Base-by-base conservation (phyloP, 139 green algal genomes). In the Coelastrella sp. region DNA sequence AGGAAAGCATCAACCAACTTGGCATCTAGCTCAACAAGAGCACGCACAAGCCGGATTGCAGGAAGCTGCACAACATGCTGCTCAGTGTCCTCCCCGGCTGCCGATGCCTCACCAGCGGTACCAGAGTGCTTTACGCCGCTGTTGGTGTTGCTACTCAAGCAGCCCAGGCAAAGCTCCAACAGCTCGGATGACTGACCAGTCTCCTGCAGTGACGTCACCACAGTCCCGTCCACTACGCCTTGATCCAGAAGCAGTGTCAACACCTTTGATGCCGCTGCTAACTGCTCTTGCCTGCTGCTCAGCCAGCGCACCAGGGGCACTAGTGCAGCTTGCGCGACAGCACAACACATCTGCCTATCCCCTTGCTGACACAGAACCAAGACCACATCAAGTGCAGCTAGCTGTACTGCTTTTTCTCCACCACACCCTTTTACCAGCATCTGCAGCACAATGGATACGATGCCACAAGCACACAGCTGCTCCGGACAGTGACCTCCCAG, bases 271-370 rank as follows among this genome's bases (percentile, higher is more conserved):
- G 71, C 71, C 25, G 30, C 48, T 45, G 17, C 50, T 25, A 32
- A 11, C 73, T 68, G 73, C 15, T 48, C 73, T 30, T 13, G 34
- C 13, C 30, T 25, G 48, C 50, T 67, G 50, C 50, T 7, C 0
- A 81, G 50, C 48, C 73, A 81, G 0, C 73, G 48, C 73, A 81
- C 73, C 5, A 81, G 50, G 32, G 40, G 48, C 50, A 81, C 48
- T 30, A 81, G 30, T 21, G 73, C 73, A 11, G 73, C 73, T 27
- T 81, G 48, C 13, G 73, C 73, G 6, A 81, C 73, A 21, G 73
- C 73, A 34, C 48, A 30, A 50, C 73, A 68, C 32, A 81, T 21
- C 32, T 66, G 50, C 19, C 73, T 8, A 17, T 81, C 73, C 1
- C 32, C 50, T 11, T 37, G 19, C 27, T 37, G 35, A 50, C 73